Conservation (phyloP, 805 yeast species). For the Candida boleticola region DNA sequence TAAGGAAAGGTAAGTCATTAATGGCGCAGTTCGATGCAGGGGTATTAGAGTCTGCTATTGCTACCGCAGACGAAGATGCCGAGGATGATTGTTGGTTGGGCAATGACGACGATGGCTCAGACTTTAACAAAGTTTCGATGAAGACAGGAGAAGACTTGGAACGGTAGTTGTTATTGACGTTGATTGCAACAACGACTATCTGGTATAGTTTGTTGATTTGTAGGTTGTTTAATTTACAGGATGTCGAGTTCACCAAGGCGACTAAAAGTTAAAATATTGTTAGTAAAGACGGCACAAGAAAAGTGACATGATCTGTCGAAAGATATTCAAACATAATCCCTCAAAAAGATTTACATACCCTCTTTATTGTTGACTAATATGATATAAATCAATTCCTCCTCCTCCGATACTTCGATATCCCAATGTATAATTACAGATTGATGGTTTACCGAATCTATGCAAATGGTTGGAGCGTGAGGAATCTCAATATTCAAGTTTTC, state of each 20-base stretch:
- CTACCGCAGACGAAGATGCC: not conserved
- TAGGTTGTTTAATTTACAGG: conserved; percentile 34
- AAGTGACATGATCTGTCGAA: not conserved
- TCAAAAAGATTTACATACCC: not conserved
- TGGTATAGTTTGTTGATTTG: conserved; percentile 26
- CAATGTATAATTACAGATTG: conserved; percentile 52
- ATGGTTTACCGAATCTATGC: conserved; percentile 52
- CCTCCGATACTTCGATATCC: conserved; percentile 38
- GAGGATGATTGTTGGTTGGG: not conserved
- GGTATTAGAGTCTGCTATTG: not conserved
- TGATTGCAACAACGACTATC: conserved; percentile 36
- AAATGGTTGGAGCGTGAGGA: conserved; percentile 54
- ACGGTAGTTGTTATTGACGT: conserved; percentile 31
- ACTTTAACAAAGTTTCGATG: conserved; percentile 23
- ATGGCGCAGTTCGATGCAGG: not conserved
- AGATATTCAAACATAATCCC: not conserved
- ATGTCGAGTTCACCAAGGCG: conserved; percentile 32
- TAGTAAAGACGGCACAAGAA: not conserved
- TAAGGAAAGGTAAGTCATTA: conserved; percentile 3
- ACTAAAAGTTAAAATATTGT: conserved; percentile 11
- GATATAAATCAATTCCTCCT: conserved; percentile 32
- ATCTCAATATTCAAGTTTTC: conserved; percentile 49
- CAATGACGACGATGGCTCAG: too few species aligned
- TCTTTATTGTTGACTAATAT: conserved; percentile 34
- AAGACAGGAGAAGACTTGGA: conserved; percentile 33